Evolutionary conservation across 108 stramenopile species (phyloP), one percentile per base, ranked within the genome.

Genomic region (Nannochloropsis gaditana): DNA sequence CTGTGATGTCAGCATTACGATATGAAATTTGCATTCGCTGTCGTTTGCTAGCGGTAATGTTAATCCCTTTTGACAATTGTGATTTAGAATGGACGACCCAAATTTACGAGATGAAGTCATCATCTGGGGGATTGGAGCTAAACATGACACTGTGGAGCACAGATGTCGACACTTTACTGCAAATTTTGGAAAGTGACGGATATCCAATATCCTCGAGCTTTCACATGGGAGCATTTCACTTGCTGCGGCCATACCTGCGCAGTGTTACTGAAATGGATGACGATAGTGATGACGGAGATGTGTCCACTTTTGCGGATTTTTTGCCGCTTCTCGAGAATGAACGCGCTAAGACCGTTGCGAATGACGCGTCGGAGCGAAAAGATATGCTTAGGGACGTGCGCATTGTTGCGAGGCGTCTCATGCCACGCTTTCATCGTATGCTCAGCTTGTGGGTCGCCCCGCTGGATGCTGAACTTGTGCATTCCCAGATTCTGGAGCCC

Each of bases 121-220:
- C 59, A n/a, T 73, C 59, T 73, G 59, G 19, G n/a, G n/a, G 19
- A n/a, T n/a, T 73, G 15, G 59, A n/a, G n/a, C n/a, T 73, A n/a
- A 73, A 73, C n/a, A 0, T 3, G 59, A 8, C 59, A 3, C n/a
- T 73, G 59, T 73, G 59, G 59, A 73, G n/a, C 8, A 6, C 59
- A n/a, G 59, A 73, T n/a, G 59, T 73, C 19, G 59, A 73, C n/a
- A n/a, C 59, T n/a, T 73, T 73, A n/a, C 59, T 73, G 15, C 59
- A 73, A 15, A n/a, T 73, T 73, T n/a, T 73, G 19, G 59, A 73
- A 73, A 73, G 59, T 3, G 59, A 73, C 3, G 59, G 59, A 6
- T 0, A 73, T 4, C n/a, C 19, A n/a, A n/a, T n/a, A 15, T 73
- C 59, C 19, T 6, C 59, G 2, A 8, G 59, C 8, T 73, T 73